phyloP scores from a whole-genome alignment of 192 early-diverging fungal species.

The Gorgonomyces haynaldii region DNA sequence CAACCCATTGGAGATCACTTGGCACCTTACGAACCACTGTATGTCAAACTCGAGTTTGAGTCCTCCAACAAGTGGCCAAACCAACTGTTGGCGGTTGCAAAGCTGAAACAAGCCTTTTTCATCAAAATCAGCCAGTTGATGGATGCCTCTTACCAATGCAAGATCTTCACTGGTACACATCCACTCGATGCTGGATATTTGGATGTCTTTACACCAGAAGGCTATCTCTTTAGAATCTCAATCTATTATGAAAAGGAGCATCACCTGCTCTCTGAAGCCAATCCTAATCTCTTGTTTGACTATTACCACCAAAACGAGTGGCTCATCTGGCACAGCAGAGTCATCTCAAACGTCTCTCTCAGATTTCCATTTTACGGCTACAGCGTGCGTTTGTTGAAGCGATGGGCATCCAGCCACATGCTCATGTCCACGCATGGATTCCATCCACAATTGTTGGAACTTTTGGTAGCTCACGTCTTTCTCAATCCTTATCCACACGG shows the following conservation, averaged over 20 bases:
- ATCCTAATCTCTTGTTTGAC: no score
- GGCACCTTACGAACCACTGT: conserved; percentile 27
- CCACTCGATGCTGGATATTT: no score
- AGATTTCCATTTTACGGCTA: conserved; percentile 60
- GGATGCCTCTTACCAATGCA: conserved; percentile 16
- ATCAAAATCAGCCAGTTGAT: conserved; percentile 43
- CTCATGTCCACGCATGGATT: conserved; percentile 46
- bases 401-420: conserved; percentile 80
- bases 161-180: conserved; percentile 23
- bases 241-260: no score
- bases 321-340: no score
- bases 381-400: conserved; percentile 78
- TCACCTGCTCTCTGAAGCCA: no score
- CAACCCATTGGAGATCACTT: conserved; percentile 33
- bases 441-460: conserved; percentile 66
- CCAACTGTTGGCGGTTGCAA: conserved; percentile 74
- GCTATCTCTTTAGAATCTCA: conserved; percentile 72
- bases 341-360: conserved; percentile 66
- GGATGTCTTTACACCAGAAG: conserved; percentile 60
- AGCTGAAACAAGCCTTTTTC: conserved; percentile 81
- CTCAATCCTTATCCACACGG: conserved; percentile 40
- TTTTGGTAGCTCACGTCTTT: conserved; percentile 62
- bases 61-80: conserved; percentile 77
- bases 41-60: conserved; percentile 77
- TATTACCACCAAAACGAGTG: no score